phyloP scores from a whole-genome alignment of 2,329 filamentous ascomycete genomes.

The Achaetomium macrosporum region DNA sequence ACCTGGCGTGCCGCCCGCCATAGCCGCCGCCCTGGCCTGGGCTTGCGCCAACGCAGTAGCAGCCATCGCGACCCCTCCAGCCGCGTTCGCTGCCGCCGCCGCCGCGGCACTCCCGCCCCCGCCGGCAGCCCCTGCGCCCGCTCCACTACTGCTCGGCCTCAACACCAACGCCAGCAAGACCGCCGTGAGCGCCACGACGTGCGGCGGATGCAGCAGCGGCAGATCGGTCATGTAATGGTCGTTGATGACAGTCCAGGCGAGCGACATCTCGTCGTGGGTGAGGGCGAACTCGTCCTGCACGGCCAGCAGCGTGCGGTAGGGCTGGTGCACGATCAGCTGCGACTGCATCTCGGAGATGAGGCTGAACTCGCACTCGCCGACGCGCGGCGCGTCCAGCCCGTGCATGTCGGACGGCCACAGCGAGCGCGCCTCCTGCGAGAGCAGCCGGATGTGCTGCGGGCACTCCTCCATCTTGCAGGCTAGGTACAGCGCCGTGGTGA shows the following conservation, averaged over 20 bases:
- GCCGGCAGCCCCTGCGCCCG: slow-evolving; percentile 14
- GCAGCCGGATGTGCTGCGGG: slow-evolving; percentile 88
- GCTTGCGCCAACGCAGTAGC: slow-evolving; percentile 42
- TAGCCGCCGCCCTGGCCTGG: slow-evolving; percentile 28
- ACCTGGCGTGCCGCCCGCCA: slow-evolving; percentile 12
- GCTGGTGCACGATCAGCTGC: slow-evolving; percentile 84
- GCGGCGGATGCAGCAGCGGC: slow-evolving; percentile 79
- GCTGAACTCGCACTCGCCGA: slow-evolving; percentile 91
- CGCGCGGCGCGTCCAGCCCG: slow-evolving; percentile 69
- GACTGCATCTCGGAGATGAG: slow-evolving; percentile 88
- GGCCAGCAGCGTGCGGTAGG: slow-evolving; percentile 73
- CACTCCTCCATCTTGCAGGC: slow-evolving; percentile 98
- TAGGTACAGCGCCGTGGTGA: slow-evolving; percentile 90
- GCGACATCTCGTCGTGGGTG: slow-evolving; percentile 68
- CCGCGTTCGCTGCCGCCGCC: slow-evolving; percentile 13
- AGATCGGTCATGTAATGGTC: slow-evolving; percentile 90
- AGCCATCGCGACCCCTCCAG: slow-evolving; percentile 43
- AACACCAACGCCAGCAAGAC: slow-evolving; percentile 81
- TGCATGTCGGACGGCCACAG: slow-evolving; percentile 76
- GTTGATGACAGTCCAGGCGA: slow-evolving; percentile 81
- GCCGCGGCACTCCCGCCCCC: slow-evolving; percentile 8
- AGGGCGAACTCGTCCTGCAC: slow-evolving; percentile 65
- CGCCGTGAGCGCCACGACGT: slow-evolving; percentile 79
- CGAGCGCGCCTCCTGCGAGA: slow-evolving; percentile 78
- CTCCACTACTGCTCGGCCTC: slow-evolving; percentile 47